Base-by-base conservation (phyloP, 768 basidiomycete species). In the Lactarius sp. region DNA sequence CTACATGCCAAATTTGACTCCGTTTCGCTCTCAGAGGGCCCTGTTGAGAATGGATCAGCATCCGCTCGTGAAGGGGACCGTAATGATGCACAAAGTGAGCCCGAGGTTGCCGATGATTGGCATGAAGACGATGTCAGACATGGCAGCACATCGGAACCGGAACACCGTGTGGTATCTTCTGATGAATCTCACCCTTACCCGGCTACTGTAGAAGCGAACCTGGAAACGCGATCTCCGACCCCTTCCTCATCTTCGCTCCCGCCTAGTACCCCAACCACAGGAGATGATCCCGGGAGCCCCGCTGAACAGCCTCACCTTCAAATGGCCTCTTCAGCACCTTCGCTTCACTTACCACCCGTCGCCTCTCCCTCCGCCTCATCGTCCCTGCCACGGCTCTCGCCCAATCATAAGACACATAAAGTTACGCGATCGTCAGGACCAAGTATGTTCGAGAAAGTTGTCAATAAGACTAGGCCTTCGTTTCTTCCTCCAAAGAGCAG, bases 401-500 rank as follows among this genome's bases (percentile, higher is more conserved):
- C 59, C 66, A 71, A 42, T 68, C 72, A 64, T 63, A 55, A 44
- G 20, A 22, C 31, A 34, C 82, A 83, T 69, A 77, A 77, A 58
- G 73, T 75, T 44, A 75, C 78, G 36, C 83, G 83, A 22, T 85
- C 87, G 4, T 70, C 74, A 13, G 87, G 89, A 20, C 88, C 88
- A 10, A 90, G 87, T 68, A 73, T 77, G 5, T 79, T 95, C 52
- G 89, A 94, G 71, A 89, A 86, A 74, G 86, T 92, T 39, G 76
- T 89, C 56, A 92, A 89, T 74, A 87, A 84, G 73, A 96, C 94
- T 0, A 78, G 94, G n/a, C 94, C 90, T 18, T 74, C 80, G 5
- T 87, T 87, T 71, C 78, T 95, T n/a, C 94, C 94, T 27, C 93
- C 93, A 6, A 96, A 96, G 72, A 76, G 75, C 53, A 81, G 81